Conservation (phyloP, 2,329 filamentous ascomycete species). For the Beauveria pseudobassiana region DNA sequence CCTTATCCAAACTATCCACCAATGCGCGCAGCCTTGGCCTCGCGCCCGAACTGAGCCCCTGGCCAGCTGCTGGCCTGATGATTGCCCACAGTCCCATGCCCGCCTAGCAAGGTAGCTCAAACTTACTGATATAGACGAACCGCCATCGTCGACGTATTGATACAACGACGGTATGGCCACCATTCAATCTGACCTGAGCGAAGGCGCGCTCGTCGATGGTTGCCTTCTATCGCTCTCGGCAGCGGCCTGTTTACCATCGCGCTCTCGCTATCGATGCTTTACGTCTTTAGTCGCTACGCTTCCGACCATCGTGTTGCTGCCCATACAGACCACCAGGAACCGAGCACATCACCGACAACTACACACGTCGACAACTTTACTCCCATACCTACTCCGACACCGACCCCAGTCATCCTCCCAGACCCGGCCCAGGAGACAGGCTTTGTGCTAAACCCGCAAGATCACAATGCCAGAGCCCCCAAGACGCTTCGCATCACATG, state of each 20-base stretch:
- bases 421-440: constrained; percentile 1
- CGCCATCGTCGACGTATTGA: not conserved
- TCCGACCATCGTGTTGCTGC: not conserved
- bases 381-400: not conserved
- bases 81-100: not conserved
- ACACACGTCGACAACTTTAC: not conserved
- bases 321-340: not conserved
- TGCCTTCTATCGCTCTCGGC: not conserved
- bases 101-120: not conserved
- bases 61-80: not conserved
- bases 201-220: not conserved
- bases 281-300: not conserved
- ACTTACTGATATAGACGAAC: no score
- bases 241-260: constrained; percentile 2
- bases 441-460: constrained; percentile 30
- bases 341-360: not conserved
- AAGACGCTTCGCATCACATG: constrained; percentile 27
- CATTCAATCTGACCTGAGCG: not conserved
- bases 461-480: constrained; percentile 30
- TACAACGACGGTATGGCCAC: not conserved
- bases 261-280: not conserved
- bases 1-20: not conserved
- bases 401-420: not conserved
- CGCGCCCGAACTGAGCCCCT: not conserved
- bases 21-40: not conserved